Evolutionary conservation across 352 stramenopile genomes (phyloP).

Genomic region (Phytophthora litchii): DNA sequence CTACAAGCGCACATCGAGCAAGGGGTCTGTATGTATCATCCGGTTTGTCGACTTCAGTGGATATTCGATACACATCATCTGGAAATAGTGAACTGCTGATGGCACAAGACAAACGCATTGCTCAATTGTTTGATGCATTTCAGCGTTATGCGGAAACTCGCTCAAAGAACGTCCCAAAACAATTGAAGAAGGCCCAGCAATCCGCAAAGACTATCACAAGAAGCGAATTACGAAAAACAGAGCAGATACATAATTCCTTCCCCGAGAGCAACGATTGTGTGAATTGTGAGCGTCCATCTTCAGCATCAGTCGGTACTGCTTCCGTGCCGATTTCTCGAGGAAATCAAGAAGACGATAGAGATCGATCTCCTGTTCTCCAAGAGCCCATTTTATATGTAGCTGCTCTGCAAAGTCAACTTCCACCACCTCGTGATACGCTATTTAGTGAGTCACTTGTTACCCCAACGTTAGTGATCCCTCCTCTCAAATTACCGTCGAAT

Average conservation of each 20-base stretch:
- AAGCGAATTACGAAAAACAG: background rate
- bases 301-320: conserved; percentile 5
- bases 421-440: background rate
- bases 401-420: background rate
- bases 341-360: conserved; percentile 17
- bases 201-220: background rate
- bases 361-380: background rate
- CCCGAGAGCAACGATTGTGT: background rate
- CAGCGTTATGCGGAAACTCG: conserved; percentile 13
- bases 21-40: conserved; percentile 18
- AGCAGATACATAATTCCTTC: background rate
- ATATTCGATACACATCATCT: conserved; percentile 5
- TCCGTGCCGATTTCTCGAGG: background rate
- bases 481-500: conserved; percentile 21
- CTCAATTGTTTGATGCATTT: conserved; percentile 20
- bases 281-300: conserved; percentile 1
- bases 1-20: conserved; percentile 6
- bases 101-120: conserved; percentile 19
- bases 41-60: conserved; percentile 12
- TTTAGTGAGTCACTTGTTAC: conserved; percentile 1
- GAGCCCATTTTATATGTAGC: background rate
- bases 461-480: conserved; percentile 19
- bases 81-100: conserved; percentile 1
- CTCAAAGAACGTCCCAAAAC: conserved; percentile 16
- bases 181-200: conserved; percentile 22